Base-by-base conservation (phyloP, 2,329 filamentous ascomycete genomes). In the Fusarium sp. region DNA sequence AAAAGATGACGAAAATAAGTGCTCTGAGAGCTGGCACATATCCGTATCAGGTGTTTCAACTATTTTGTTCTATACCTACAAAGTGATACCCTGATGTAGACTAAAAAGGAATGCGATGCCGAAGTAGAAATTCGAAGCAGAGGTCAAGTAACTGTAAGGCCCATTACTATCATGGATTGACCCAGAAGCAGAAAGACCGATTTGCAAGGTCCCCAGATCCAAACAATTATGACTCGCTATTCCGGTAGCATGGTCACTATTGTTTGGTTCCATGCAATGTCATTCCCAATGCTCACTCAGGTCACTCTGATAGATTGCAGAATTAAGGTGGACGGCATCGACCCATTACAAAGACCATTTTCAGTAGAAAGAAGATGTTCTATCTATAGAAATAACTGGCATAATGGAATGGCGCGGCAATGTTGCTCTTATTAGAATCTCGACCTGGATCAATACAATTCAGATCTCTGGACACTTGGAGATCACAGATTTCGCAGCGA, bases 41-140 rank as follows among this genome's bases (percentile, higher is more conserved):
- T 12, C n/a, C 18, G 34, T 10, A 37, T 37, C 18, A 37, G 11
- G 1, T 37, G 34, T 37, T 2, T n/a, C 11, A 37, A 10, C 4
- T 37, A 37, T 37, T 37, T 37, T 37, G 18, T 6, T 37, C 18
- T 12, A n/a, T 37, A n/a, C 18, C 21, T 23, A 23, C 21, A 23
- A 23, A 23, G 21, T 23, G 18, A n/a, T 43, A 43, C 45, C 21
- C 20, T 47, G 12, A 2, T 21, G 27, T 37, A 34, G 34, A 51
- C 23, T 16, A 57, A 63, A 63, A 20, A 32, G 37, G 49, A 43
- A 57, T 63, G 59, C 20, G 18, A 63, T 49, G 28, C 60, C 59
- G 60, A 59, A 46, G 46, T 49, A 43, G 47, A 34, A 23, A 37
- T 11, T n/a, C 20, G 18, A 28, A 42, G 21, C 20, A 55, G n/a